Evolutionary conservation across 2,329 filamentous ascomycete genomes (phyloP).

Genomic region (Atkinsonella hypoxylon): DNA sequence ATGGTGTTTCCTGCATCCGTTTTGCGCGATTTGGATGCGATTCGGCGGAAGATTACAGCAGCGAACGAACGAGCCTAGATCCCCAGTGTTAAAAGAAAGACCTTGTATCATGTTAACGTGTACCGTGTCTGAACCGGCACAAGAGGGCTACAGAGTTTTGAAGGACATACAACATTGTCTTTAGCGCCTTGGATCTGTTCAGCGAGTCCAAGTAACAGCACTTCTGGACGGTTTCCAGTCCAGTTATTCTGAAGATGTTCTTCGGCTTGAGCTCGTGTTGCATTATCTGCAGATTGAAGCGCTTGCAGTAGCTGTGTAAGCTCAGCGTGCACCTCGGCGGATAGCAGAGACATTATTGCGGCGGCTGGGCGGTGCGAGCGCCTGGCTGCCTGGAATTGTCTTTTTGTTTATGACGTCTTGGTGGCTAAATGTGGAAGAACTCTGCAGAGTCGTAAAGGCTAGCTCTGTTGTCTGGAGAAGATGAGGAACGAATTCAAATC

Average conservation of each 20-base stretch:
- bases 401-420: slow-evolving; percentile 4
- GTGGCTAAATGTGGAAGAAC: not conserved
- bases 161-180: slow-evolving; percentile 50
- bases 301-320: slow-evolving; percentile 78
- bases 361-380: slow-evolving; percentile 13
- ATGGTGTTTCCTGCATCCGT: slow-evolving; percentile 55
- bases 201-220: slow-evolving; percentile 84
- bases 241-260: slow-evolving; percentile 85
- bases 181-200: slow-evolving; percentile 79
- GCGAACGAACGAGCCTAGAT: slow-evolving; percentile 69
- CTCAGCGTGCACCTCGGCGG: slow-evolving; percentile 72
- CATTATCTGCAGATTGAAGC: slow-evolving; percentile 83
- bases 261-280: slow-evolving; percentile 72
- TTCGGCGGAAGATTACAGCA: slow-evolving; percentile 86
- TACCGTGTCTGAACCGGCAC: not conserved
- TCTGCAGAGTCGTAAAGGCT: not conserved
- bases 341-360: slow-evolving; percentile 62
- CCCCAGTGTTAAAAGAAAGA: slow-evolving; percentile 23
- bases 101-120: not conserved
- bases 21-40: slow-evolving; percentile 82
- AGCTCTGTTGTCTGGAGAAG: not conserved
- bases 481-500: slow-evolving; percentile 6
- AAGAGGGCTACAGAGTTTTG: not conserved
- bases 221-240: slow-evolving; percentile 68
- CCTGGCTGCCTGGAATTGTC: slow-evolving; percentile 11